Evolutionary conservation across 495 filamentous ascomycete genomes (phyloP).

Genomic region (Stereocaulon alpinum): DNA sequence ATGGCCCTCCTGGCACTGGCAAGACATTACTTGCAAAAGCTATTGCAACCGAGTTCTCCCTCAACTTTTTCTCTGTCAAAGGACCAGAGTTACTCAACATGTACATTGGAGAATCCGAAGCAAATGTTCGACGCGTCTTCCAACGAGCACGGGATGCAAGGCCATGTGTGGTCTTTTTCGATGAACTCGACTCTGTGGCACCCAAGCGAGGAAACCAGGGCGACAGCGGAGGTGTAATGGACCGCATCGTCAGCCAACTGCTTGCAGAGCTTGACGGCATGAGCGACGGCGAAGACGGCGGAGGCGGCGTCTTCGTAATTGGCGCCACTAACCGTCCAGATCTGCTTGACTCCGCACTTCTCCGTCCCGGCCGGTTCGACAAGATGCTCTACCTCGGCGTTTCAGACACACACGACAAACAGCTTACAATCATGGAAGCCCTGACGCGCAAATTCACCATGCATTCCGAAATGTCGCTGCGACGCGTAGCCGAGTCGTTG

Average conservation of each 20-base stretch:
- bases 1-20: conserved; percentile 91
- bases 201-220: conserved; percentile 97
- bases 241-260: conserved; percentile 92
- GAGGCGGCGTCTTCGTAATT: conserved; percentile 90
- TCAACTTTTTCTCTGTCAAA: conserved; percentile 99
- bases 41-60: conserved; percentile 93
- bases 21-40: conserved; percentile 96
- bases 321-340: conserved; percentile 94
- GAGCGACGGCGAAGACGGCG: conserved; percentile 80
- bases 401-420: conserved; percentile 93
- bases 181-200: conserved; percentile 93
- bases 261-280: conserved; percentile 95
- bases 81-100: conserved; percentile 96
- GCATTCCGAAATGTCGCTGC: conserved; percentile 61
- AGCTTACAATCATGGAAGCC: conserved; percentile 87
- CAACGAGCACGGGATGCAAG: conserved; percentile 86
- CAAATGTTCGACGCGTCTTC: conserved; percentile 93
- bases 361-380: conserved; percentile 89
- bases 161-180: conserved; percentile 98
- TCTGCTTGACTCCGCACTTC: conserved; percentile 79
- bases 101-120: conserved; percentile 99
- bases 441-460: conserved; percentile 90
- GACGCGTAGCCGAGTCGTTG: conserved; percentile 59
- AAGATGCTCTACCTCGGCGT: conserved; percentile 98
- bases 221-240: conserved; percentile 97